Percentiles rank a stretch among this genome's conserved stretches.
Evolutionary conservation across 495 filamentous ascomycete genomes (phyloP).

Genomic region (Trichoderma asperelloides): DNA sequence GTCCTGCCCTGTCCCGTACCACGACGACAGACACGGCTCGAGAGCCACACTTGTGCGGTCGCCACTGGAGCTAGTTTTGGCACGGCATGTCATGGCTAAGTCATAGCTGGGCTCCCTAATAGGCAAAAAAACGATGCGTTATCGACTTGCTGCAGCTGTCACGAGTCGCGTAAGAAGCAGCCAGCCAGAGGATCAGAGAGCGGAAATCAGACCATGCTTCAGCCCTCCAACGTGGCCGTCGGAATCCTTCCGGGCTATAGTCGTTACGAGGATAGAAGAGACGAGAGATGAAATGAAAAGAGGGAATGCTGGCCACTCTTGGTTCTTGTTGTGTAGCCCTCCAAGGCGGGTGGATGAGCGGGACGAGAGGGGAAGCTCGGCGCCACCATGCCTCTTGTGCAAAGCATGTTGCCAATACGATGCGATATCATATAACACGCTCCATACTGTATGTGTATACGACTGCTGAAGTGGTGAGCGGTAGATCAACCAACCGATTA

Average conservation of each 20-base stretch:
- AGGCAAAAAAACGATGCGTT: not conserved
- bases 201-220: not conserved
- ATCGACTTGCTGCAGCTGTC: not conserved
- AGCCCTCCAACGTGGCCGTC: not conserved
- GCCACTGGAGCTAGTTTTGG: not conserved
- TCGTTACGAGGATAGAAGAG: too few relatives aligned
- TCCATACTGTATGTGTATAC: not conserved
- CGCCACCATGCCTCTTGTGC: constrained; percentile 7
- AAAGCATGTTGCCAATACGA: not conserved
- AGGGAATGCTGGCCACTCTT: not conserved
- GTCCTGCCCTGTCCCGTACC: not conserved
- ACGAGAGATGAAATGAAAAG: too few relatives aligned
- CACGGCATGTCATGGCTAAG: not conserved
- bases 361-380: constrained; percentile 3
- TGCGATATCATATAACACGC: not conserved
- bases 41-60: not conserved
- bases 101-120: not conserved
- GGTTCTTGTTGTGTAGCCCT: not conserved
- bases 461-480: not conserved
- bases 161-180: not conserved
- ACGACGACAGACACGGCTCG: not conserved
- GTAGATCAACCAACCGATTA: constrained; percentile 1
- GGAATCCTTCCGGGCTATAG: not conserved
- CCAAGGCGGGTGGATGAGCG: not conserved
- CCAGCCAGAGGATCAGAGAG: not conserved